Evolutionary conservation across 2,329 filamentous ascomycete genomes (phyloP), one percentile per base, ranked within the genome.

Genomic region (Blastomyces gilchristii): DNA sequence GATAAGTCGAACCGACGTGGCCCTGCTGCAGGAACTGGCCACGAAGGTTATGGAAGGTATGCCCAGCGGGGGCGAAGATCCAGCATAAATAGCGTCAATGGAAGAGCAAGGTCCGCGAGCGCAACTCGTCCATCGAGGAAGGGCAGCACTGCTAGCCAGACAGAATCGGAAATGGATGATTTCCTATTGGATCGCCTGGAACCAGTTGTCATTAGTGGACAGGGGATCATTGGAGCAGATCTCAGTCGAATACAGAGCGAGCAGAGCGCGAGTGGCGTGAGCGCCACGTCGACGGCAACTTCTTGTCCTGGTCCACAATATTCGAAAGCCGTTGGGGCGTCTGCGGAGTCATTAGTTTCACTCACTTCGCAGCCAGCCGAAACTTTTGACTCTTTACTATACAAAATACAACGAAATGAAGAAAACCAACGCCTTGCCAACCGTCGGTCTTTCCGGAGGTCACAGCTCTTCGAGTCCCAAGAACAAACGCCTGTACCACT

Each of bases 1-100:
- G 85, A 87, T 9, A 85, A 82, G 66, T 71, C 78, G 8, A 65
- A 78, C 31, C 83, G 88, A 37, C 93, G 91, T 74, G 92, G 93
- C 0, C 93, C 93, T 28, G 85, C 83, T 18, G 93, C 93, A 50
- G 93, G 93, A n/a, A 97, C 93, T 47, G 93, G 93, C 0, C 91
- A 97, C 70, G 93, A 97, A 77, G 78, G 78, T 37, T 82, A 82
- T 67, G 78, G 78, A 14, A 81, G 74, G 67, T 79, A 81, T 68
- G 72, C 73, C 4, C 74, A 75, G 62, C 73, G 79, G 52, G 78
- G 78, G 54, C 74, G 79, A 61, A 78, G 76, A 64, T 61, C 72
- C 60, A 80, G 78, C 61, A 68, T 74, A 58, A 72, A 76, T 62
- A 78, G 73, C 66, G 75, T 70, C 58, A 73, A 73, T 16, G 74